These are phyloP conservation scores for Perilla frutescens DNA, from an alignment of 257 asterid species.

Conservation along the genomic window DNA sequence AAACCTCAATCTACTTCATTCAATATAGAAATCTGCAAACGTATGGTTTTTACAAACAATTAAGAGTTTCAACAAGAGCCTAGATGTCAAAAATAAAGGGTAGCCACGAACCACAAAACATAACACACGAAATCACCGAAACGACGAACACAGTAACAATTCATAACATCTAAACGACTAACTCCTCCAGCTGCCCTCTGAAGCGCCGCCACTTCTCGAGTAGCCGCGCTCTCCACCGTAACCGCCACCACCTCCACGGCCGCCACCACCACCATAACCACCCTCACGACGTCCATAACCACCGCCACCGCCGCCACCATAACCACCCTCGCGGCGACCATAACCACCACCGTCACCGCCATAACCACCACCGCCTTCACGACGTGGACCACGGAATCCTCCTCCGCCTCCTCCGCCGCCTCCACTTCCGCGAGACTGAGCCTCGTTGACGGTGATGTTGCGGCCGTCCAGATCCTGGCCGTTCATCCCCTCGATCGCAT, in stretches of 20 bases:
- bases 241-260: slow-evolving; percentile 26
- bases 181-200: slow-evolving; percentile 39
- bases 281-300: slow-evolving; percentile 33
- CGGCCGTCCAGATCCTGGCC: slow-evolving; percentile 87
- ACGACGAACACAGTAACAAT: neutral
- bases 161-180: neutral
- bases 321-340: slow-evolving; percentile 38
- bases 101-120: slow-evolving; percentile 24
- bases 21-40: slow-evolving; percentile 34
- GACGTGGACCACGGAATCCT: slow-evolving; percentile 43
- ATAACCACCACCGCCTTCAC: slow-evolving; percentile 37
- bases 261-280: slow-evolving; percentile 35
- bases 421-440: slow-evolving; percentile 79
- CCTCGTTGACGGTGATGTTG: slow-evolving; percentile 83
- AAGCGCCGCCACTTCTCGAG: slow-evolving; percentile 32
- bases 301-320: slow-evolving; percentile 35
- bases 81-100: slow-evolving; percentile 29
- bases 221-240: slow-evolving; percentile 38
- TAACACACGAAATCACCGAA: neutral
- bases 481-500: slow-evolving; percentile 80
- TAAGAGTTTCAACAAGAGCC: neutral
- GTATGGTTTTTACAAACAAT: neutral
- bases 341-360: slow-evolving; percentile 49
- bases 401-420: slow-evolving; percentile 56
- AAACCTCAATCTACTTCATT: slow-evolving; percentile 37